Evolutionary conservation across 2,329 filamentous ascomycete genomes (phyloP).

Genomic region (Hypoxylon sp.): DNA sequence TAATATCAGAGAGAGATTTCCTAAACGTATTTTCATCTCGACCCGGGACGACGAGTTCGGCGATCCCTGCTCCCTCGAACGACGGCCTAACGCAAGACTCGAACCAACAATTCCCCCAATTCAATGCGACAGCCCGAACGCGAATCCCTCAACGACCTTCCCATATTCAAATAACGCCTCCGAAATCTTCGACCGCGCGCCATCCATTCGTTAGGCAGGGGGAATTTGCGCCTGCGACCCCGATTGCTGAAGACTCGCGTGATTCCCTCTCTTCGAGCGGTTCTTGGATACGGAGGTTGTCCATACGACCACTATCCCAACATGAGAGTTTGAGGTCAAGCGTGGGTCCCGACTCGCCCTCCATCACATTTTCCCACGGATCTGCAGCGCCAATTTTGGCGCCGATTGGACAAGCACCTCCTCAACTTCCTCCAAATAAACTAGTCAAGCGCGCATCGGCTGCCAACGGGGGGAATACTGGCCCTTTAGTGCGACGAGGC

Average conservation of each 20-base stretch:
- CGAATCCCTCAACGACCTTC: conserved; percentile 52
- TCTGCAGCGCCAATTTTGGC: conserved; percentile 76
- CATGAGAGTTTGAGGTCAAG: conserved; percentile 76
- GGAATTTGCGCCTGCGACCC: conserved; percentile 43
- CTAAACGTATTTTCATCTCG: conserved; percentile 56
- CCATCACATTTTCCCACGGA: conserved; percentile 73
- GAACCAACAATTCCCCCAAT: conserved; percentile 50
- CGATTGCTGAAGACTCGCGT: conserved; percentile 62
- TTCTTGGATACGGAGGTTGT: conserved; percentile 82
- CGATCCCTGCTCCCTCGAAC: conserved; percentile 52
- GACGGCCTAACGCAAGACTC: conserved; percentile 57
- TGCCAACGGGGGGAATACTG: conserved; percentile 62
- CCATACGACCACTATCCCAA: conserved; percentile 75
- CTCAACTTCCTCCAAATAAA: conserved; percentile 76
- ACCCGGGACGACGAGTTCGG: conserved; percentile 61
- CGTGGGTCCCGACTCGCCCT: conserved; percentile 75
- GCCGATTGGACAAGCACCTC: conserved; percentile 57
- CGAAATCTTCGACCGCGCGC: conserved; percentile 59
- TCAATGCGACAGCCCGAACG: conserved; percentile 48
- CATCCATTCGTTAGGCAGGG: conserved; percentile 59
- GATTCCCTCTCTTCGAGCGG: conserved; percentile 73
- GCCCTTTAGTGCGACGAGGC: conserved; percentile 62
- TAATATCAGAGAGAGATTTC: conserved; percentile 55
- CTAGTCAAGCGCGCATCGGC: conserved; percentile 81
- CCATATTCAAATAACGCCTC: conserved; percentile 59